Conservation (phyloP, 495 filamentous ascomycete genomes). For the Penicillium turbatum region DNA sequence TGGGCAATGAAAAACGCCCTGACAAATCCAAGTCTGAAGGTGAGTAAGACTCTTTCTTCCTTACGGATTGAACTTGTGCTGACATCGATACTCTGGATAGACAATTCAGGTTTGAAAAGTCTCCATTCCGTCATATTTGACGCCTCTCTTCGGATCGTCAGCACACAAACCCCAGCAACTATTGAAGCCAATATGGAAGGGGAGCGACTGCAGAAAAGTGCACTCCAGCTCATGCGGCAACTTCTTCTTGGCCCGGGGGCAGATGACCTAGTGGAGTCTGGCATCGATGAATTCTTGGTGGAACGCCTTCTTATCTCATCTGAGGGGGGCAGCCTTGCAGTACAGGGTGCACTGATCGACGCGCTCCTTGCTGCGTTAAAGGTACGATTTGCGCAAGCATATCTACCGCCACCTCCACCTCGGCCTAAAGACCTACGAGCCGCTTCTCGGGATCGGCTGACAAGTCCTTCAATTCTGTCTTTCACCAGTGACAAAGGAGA, state of each 20-base stretch:
- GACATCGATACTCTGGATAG: slow-evolving; percentile 17
- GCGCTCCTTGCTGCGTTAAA: slow-evolving; percentile 67
- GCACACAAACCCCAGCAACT: slow-evolving; percentile 12
- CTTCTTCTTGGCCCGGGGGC: slow-evolving; percentile 70
- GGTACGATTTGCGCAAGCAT: slow-evolving; percentile 52
- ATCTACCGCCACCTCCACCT: slow-evolving; percentile 33
- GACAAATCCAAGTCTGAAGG: slow-evolving; percentile 30
- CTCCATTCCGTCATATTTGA: slow-evolving; percentile 41
- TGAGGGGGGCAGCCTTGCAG: slow-evolving; percentile 35
- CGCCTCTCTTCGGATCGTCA: slow-evolving; percentile 31
- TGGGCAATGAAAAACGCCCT: slow-evolving; percentile 31
- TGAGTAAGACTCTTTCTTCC: slow-evolving; percentile 16
- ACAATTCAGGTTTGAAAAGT: slow-evolving; percentile 28
- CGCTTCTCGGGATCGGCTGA: slow-evolving; percentile 42
- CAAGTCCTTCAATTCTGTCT: slow-evolving; percentile 46
- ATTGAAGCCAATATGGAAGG: slow-evolving; percentile 24
- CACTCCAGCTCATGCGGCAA: slow-evolving; percentile 68
- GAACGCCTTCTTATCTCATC: slow-evolving; percentile 63
- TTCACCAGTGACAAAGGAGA: slow-evolving; percentile 47
- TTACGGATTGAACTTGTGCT: not conserved
- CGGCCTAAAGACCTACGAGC: slow-evolving; percentile 42
- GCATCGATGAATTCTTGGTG: slow-evolving; percentile 69
- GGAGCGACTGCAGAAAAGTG: slow-evolving; percentile 57
- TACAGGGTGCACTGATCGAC: slow-evolving; percentile 73
- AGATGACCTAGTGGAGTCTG: slow-evolving; percentile 58